Percentiles rank a stretch among this genome's conserved stretches.
These are phyloP conservation scores for Thalassiosira profunda DNA, from an alignment of 108 stramenopile genomes.

Conservation along the genomic window DNA sequence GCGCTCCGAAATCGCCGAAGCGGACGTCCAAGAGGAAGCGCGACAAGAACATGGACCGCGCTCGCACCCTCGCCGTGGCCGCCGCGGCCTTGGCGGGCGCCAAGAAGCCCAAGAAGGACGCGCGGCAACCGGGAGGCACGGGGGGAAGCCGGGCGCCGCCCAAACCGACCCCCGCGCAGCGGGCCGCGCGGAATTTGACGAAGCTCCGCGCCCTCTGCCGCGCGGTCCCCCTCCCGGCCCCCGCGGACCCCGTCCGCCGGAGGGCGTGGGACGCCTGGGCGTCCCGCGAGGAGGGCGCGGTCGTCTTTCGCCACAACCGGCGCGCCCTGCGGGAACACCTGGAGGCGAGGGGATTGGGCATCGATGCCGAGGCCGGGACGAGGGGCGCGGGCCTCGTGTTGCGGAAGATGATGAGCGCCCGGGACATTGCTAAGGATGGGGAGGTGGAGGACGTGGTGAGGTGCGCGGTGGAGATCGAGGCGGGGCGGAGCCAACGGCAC, in stretches of 20 bases:
- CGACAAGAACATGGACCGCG: constrained; percentile 39
- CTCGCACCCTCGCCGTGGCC: constrained; percentile 71
- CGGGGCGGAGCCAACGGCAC: constrained; percentile 71
- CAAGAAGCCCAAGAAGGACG: constrained; percentile 33
- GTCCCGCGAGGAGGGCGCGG: constrained; percentile 69
- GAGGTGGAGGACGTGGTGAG: constrained; percentile 81
- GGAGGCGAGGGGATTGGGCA: constrained; percentile 49
- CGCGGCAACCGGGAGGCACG: constrained; percentile 3
- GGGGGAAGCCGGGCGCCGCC: constrained; percentile 10
- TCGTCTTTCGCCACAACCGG: constrained; percentile 80
- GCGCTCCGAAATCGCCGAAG: constrained; percentile 4
- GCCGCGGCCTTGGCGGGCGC: constrained; percentile 71
- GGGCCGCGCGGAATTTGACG: constrained; percentile 64
- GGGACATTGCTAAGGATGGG: constrained; percentile 62
- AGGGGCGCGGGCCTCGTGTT: constrained; percentile 74
- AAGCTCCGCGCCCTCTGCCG: constrained; percentile 75
- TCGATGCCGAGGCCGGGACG: constrained; percentile 63
- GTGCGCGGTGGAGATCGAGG: constrained; percentile 90
- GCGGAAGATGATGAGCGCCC: constrained; percentile 84
- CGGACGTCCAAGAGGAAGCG: constrained; percentile 47
- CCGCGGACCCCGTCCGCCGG: constrained; percentile 84
- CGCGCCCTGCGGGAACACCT: constrained; percentile 61
- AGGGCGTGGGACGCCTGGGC: constrained; percentile 87
- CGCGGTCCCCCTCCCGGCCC: constrained; percentile 57
- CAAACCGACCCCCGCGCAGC: constrained; percentile 53